A percentile compares a stretch with the other conserved stretches of the same genome.
Evolutionary conservation across 2,329 filamentous ascomycete genomes (phyloP).

Genomic region (Fusarium nodosum): DNA sequence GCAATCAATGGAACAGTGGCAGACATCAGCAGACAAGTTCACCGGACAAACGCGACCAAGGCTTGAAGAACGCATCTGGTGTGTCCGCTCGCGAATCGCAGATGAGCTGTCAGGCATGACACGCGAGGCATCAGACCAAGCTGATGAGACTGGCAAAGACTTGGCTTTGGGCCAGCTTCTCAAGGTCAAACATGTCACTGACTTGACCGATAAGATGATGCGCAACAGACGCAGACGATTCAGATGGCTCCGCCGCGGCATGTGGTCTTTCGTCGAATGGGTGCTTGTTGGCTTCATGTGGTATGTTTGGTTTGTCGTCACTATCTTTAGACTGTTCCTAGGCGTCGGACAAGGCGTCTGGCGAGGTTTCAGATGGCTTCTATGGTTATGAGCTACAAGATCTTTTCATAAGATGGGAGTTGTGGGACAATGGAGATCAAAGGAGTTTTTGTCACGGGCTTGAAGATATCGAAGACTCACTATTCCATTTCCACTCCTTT

Average conservation of each 20-base stretch:
- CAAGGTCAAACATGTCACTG: slow-evolving; percentile 82
- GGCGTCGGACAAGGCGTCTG: slow-evolving; percentile 72
- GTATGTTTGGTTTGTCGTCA: slow-evolving; percentile 92
- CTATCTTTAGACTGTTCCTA: slow-evolving; percentile 76
- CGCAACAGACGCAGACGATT: slow-evolving; percentile 76
- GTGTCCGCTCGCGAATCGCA: slow-evolving; percentile 61
- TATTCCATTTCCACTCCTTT: slow-evolving; percentile 5
- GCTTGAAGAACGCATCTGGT: slow-evolving; percentile 64
- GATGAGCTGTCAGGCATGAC: slow-evolving; percentile 72
- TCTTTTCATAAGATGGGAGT: not conserved
- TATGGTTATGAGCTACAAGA: slow-evolving; percentile 74
- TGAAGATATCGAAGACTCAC: slow-evolving; percentile 5
- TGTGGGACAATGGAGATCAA: slow-evolving; percentile 6
- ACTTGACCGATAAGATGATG: slow-evolving; percentile 82
- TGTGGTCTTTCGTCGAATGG: slow-evolving; percentile 91
- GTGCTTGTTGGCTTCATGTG: slow-evolving; percentile 89
- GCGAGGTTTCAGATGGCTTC: slow-evolving; percentile 79
- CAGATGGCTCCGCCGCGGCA: slow-evolving; percentile 79
- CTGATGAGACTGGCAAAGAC: slow-evolving; percentile 82
- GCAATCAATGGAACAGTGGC: slow-evolving; percentile 67
- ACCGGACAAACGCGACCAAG: slow-evolving; percentile 67
- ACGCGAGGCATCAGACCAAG: slow-evolving; percentile 78
- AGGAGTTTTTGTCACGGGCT: slow-evolving; percentile 24
- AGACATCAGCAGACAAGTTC: slow-evolving; percentile 71
- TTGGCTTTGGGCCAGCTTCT: slow-evolving; percentile 82